A percentile compares a stretch with the other conserved stretches of the same genome.
These are phyloP conservation scores for Trichoderma oligosporum DNA, from an alignment of 2,329 filamentous ascomycete genomes.

Conservation along the genomic window DNA sequence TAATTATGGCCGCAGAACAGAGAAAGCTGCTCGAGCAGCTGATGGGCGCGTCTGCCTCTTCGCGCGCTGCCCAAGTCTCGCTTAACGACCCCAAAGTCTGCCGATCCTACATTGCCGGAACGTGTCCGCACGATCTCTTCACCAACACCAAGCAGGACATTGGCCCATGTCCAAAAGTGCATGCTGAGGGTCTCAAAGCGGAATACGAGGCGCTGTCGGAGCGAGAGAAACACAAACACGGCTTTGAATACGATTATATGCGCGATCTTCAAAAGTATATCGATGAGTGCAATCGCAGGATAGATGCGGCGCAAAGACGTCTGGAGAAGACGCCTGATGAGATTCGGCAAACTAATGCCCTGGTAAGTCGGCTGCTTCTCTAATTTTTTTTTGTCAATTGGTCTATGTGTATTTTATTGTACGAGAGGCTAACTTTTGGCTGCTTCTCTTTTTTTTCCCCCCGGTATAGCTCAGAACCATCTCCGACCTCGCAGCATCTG, in stretches of 20 bases:
- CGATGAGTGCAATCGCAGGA: slow-evolving; percentile 90
- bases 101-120: slow-evolving; percentile 87
- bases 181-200: slow-evolving; percentile 80
- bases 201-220: slow-evolving; percentile 77
- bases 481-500: slow-evolving; percentile 70
- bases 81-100: slow-evolving; percentile 93
- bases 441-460: too few species aligned
- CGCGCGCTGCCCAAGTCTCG: slow-evolving; percentile 74
- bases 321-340: slow-evolving; percentile 98
- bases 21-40: slow-evolving; percentile 98
- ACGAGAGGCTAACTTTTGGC: background rate
- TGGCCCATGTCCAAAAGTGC: slow-evolving; percentile 80
- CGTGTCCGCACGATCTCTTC: slow-evolving; percentile 97
- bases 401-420: background rate
- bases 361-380: slow-evolving; percentile 44
- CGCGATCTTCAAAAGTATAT: slow-evolving; percentile 95
- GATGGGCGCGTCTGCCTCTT: slow-evolving; percentile 71
- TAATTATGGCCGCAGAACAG: slow-evolving; percentile 87
- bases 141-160: slow-evolving; percentile 99
- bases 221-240: slow-evolving; percentile 70
- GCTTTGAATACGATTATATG: slow-evolving; percentile 96
- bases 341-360: slow-evolving; percentile 86
- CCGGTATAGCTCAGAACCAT: slow-evolving; percentile 67
- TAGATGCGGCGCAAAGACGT: slow-evolving; percentile 82
- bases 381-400: background rate